These are phyloP conservation scores for Lasiodiplodia citricola DNA, from an alignment of 2,329 filamentous ascomycete genomes.

Conservation along the genomic window DNA sequence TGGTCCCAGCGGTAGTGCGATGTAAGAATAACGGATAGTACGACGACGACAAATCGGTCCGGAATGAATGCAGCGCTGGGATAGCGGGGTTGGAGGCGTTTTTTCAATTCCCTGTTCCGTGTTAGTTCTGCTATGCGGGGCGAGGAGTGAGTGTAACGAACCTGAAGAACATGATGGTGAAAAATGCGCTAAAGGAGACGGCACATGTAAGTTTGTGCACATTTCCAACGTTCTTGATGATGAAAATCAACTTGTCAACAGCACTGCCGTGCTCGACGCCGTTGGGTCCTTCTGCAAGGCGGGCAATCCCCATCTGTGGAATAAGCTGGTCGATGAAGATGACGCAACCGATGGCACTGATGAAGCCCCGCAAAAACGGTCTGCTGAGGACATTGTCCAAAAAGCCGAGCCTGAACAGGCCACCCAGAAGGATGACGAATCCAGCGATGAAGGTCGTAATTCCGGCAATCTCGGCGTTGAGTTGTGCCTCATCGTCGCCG, in stretches of 20 bases:
- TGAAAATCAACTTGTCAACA: constrained; percentile 82
- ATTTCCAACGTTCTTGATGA: constrained; percentile 68
- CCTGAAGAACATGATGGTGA: constrained; percentile 89
- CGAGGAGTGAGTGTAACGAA: constrained; percentile 42
- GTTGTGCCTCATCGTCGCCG: constrained; percentile 67
- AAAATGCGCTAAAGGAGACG: constrained; percentile 79
- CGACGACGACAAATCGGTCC: constrained; percentile 88
- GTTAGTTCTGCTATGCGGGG: constrained; percentile 28
- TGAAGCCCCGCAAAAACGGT: constrained; percentile 92
- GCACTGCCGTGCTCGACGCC: constrained; percentile 83
- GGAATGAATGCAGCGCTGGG: constrained; percentile 86
- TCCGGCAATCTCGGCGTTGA: constrained; percentile 84
- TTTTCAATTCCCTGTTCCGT: constrained; percentile 73
- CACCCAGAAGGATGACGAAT: constrained; percentile 84
- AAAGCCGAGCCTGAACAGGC: constrained; percentile 84
- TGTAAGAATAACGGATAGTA: constrained; percentile 79
- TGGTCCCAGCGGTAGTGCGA: constrained; percentile 79
- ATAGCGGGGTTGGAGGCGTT: constrained; percentile 76
- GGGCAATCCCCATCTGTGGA: constrained; percentile 80
- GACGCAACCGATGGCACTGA: constrained; percentile 94
- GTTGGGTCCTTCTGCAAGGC: constrained; percentile 64
- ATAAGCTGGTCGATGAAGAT: constrained; percentile 95
- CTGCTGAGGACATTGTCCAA: constrained; percentile 92
- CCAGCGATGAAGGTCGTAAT: constrained; percentile 88
- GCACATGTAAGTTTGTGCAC: constrained; percentile 76